Base-by-base conservation (phyloP, 345 rosid genomes). In the Corchorus olitorius region DNA sequence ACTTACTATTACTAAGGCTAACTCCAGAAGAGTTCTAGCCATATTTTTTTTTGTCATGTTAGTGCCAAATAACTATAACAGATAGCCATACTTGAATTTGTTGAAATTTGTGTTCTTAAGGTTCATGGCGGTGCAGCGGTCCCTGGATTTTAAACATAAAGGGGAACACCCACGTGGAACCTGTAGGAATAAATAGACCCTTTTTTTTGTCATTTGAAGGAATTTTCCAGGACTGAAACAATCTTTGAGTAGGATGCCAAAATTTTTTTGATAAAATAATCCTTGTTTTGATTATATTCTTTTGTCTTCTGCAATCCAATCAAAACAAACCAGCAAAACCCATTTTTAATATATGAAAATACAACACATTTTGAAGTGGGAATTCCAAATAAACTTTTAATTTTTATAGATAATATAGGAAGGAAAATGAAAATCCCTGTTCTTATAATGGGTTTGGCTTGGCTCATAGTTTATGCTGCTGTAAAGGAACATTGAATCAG, bases 81-180 rank as follows among this genome's bases (percentile, higher is more conserved):
- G 56, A 11, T 13, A 13, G 39, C 2, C 39, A 60, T 20, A 19
- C 39, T 12, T 2, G 43, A 59, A 14, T 13, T 3, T 19, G 45
- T 9, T 27, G 20, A 46, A 45, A 59, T 43, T 8, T 45, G 27
- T 46, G 74, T 33, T 60, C 46, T 43, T 22, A 46, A 45, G 56
- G 58, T 27, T 73, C 45, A 20, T 43, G 54, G 43, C 54, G 22
- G 53, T 43, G 41, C 67, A 56, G 45, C 12, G 62, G 62, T 13
- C 49, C 35, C 62, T 53, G 49, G n/a, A 41, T 68, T 48, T 22
- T 46, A 22, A 14, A 49, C 33, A 33, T 8, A 58, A 56, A 19
- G 53, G 37, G 19, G 43, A 14, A 73, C 67, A 58, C 73, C 76
- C 46, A 79, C 37, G 76, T 82, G 70, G 52, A 74, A 16, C 48